A percentile compares a stretch with the other conserved stretches of the same genome.
Conservation (phyloP, 2,329 filamentous ascomycete species). For the Coleophoma crateriformis region DNA sequence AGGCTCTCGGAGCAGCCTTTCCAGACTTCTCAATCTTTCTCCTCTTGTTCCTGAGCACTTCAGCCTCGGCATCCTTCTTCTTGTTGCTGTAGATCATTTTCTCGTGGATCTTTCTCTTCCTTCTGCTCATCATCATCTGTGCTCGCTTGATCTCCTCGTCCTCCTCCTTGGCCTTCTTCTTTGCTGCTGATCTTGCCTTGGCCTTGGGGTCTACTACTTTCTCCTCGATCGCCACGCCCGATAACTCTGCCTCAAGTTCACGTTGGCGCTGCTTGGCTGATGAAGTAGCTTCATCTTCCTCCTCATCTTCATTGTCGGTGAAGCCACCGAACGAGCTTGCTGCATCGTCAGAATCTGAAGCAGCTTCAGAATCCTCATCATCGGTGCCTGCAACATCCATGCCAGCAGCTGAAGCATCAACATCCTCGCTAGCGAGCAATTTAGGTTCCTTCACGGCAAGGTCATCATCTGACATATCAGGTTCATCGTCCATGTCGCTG, state of each 20-base stretch:
- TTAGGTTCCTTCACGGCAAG: slow-evolving; percentile 43
- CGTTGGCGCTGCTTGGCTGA: slow-evolving; percentile 69
- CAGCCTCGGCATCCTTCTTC: slow-evolving; percentile 85
- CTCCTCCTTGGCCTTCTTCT: slow-evolving; percentile 67
- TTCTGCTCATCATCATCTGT: slow-evolving; percentile 97
- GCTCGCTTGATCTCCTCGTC: slow-evolving; percentile 85
- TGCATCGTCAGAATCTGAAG: slow-evolving; percentile 22
- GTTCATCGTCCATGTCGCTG: slow-evolving; percentile 41
- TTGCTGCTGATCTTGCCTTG: slow-evolving; percentile 60
- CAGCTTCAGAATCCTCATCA: slow-evolving; percentile 30
- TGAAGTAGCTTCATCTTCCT: slow-evolving; percentile 54
- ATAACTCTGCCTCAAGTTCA: slow-evolving; percentile 89
- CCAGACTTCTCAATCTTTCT: slow-evolving; percentile 71
- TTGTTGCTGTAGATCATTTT: slow-evolving; percentile 96
- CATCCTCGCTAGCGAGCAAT: slow-evolving; percentile 11
- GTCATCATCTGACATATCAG: slow-evolving; percentile 30
- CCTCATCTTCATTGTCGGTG: slow-evolving; percentile 37
- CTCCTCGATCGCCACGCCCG: slow-evolving; percentile 56
- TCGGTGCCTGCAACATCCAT: slow-evolving; percentile 28
- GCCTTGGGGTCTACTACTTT: slow-evolving; percentile 47
- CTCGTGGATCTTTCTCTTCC: slow-evolving; percentile 95
- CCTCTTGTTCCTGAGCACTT: slow-evolving; percentile 82
- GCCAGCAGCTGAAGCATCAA: slow-evolving; percentile 23
- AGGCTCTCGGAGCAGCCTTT: slow-evolving; percentile 17
- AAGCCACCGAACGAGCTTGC: slow-evolving; percentile 26